These are phyloP conservation scores for Daldinia eschscholtzii DNA, from an alignment of 2,329 filamentous ascomycete genomes.

Conservation along the genomic window DNA sequence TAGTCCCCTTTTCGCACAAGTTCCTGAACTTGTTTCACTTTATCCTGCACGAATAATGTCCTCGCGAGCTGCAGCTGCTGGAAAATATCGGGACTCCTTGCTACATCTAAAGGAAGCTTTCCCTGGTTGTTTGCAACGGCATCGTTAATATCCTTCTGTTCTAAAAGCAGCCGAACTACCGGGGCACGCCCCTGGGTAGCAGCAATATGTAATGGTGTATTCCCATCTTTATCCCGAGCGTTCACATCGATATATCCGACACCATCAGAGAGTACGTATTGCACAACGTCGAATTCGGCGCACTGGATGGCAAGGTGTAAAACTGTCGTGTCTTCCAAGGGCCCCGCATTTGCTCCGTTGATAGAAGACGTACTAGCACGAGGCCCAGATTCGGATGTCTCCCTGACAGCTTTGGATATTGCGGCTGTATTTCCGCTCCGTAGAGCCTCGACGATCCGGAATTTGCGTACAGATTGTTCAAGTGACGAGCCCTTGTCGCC, in stretches of 20 bases:
- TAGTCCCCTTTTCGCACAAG: slow-evolving; percentile 81
- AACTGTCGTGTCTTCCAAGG: slow-evolving; percentile 86
- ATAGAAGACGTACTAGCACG: slow-evolving; percentile 70
- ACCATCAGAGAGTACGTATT: slow-evolving; percentile 89
- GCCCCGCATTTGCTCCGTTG: slow-evolving; percentile 57
- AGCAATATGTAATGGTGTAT: slow-evolving; percentile 91
- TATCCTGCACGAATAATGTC: slow-evolving; percentile 89
- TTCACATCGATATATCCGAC: slow-evolving; percentile 82
- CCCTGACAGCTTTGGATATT: slow-evolving; percentile 87
- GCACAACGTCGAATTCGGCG: slow-evolving; percentile 90
- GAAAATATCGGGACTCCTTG: slow-evolving; percentile 93
- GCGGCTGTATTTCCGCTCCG: slow-evolving; percentile 90
- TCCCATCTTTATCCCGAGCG: slow-evolving; percentile 90
- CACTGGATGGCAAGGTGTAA: slow-evolving; percentile 96
- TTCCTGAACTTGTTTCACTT: slow-evolving; percentile 85
- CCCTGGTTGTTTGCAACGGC: slow-evolving; percentile 86
- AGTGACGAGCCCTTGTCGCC: slow-evolving; percentile 70
- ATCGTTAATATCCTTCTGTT: slow-evolving; percentile 88
- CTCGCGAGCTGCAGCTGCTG: slow-evolving; percentile 92
- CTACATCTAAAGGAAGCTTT: slow-evolving; percentile 87
- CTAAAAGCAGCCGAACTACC: slow-evolving; percentile 85
- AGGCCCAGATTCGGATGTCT: slow-evolving; percentile 66
- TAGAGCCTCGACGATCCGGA: slow-evolving; percentile 92
- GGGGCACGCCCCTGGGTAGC: slow-evolving; percentile 83
- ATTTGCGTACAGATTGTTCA: slow-evolving; percentile 94